A percentile compares a stretch with the other conserved stretches of the same genome.
These are phyloP conservation scores for Akanthomyces dipterigenus DNA, from an alignment of 2,329 filamentous ascomycete species.

Conservation along the genomic window DNA sequence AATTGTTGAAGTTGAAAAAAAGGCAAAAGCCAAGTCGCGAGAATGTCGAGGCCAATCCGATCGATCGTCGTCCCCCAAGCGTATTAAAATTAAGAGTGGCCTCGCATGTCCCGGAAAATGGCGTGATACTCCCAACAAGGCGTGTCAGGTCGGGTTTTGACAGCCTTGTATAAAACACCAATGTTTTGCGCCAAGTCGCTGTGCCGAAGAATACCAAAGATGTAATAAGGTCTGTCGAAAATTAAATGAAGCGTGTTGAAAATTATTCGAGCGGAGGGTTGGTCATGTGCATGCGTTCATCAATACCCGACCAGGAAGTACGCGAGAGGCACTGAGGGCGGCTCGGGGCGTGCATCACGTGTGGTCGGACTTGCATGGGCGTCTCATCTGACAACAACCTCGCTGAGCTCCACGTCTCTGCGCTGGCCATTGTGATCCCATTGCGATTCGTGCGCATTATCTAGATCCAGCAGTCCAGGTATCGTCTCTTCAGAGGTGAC, in stretches of 20 bases:
- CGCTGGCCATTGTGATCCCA: slow-evolving; percentile 32
- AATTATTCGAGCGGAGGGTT: slow-evolving; percentile 19
- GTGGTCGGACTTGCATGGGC: neutral
- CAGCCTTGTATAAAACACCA: slow-evolving; percentile 13
- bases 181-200: slow-evolving; percentile 32
- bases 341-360: neutral
- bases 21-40: slow-evolving; percentile 1
- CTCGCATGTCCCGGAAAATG: neutral
- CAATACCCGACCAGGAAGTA: neutral
- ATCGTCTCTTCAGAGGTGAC: slow-evolving; percentile 38
- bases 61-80: neutral
- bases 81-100: slow-evolving; percentile 11
- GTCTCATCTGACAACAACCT: slow-evolving; percentile 32
- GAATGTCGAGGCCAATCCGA: slow-evolving; percentile 1
- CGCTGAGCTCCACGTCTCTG: slow-evolving; percentile 38
- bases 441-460: slow-evolving; percentile 30
- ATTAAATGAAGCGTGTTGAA: slow-evolving; percentile 23
- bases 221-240: slow-evolving; percentile 26
- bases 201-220: slow-evolving; percentile 36
- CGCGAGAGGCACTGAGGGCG: neutral
- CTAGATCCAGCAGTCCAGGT: slow-evolving; percentile 28
- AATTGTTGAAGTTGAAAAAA: neutral
- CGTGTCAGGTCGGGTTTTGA: neutral
- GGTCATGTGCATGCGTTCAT: neutral
- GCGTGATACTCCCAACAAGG: slow-evolving; percentile 1